Evolutionary conservation across 1,139 yeast genomes (phyloP), one percentile per base, ranked within the genome.

Genomic region (Suhomyces ambrosiae): DNA sequence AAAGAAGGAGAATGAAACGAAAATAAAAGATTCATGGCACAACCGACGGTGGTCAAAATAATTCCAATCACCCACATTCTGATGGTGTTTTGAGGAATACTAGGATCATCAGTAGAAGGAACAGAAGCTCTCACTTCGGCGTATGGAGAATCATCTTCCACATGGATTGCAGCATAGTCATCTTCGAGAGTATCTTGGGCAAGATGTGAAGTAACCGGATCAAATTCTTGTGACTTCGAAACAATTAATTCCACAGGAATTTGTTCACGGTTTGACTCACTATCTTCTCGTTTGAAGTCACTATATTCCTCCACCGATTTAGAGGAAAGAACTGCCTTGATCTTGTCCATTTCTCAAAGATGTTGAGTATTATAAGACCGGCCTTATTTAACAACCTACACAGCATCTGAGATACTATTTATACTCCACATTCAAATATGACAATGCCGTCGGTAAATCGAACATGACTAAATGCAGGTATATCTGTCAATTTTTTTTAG

Each of bases 121-220:
- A 82, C 86, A 4, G 86, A 73, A 5, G 86, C 85, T 52, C 87
- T 70, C 27, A 82, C 88, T 54, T 82, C 87, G 0, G 86, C 80
- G 53, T 78, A 79, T 7, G 85, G 82, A 14, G 83, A 78, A 52
- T 81, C 82, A 50, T 77, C 73, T 50, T 68, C 74, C 19, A 68
- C 71, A 11, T 48, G 47, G 27, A 66, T 51, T 42, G 68, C 71
- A 34, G 79, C 69, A 50, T 71, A 71, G 12, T 67, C 75, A 46
- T 71, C 76, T 22, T 54, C 58, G 16, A 58, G 59, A 26, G 53
- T 44, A 7, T 47, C 48, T 22, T 36, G 23, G 10, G 30, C 30
- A 24, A 48, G 34, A 21, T 37, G 15, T 11, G 71, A 64, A 21
- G 68, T 58, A 27, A 65, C 60, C 0, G 70, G 68, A 42, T 65